These are phyloP conservation scores for Aspergillus aculeatinus DNA, from an alignment of 2,329 filamentous ascomycete genomes.

Conservation along the genomic window DNA sequence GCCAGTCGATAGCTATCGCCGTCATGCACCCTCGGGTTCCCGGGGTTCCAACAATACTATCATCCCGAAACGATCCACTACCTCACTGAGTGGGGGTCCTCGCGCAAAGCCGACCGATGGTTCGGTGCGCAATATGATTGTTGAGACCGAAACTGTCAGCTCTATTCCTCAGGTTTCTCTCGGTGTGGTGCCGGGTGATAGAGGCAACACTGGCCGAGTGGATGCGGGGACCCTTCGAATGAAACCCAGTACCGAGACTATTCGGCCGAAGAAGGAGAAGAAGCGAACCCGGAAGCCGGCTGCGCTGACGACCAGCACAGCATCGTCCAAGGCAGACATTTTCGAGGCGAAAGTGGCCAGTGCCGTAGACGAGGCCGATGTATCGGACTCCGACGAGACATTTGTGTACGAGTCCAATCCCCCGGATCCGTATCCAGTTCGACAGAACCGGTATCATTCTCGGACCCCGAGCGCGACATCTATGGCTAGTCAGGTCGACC, in stretches of 20 bases:
- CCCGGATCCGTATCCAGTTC: slow-evolving; percentile 54
- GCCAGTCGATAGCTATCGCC: slow-evolving; percentile 37
- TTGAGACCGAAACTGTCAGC: slow-evolving; percentile 93
- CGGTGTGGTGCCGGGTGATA: slow-evolving; percentile 59
- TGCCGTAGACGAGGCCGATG: slow-evolving; percentile 92
- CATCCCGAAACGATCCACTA: slow-evolving; percentile 65
- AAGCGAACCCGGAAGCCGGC: slow-evolving; percentile 79
- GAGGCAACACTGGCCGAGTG: slow-evolving; percentile 58
- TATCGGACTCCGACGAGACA: slow-evolving; percentile 95
- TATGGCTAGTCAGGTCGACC: slow-evolving; percentile 52
- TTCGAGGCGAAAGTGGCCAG: slow-evolving; percentile 97
- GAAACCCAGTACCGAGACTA: slow-evolving; percentile 92
- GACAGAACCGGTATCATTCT: slow-evolving; percentile 80
- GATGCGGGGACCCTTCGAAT: slow-evolving; percentile 73
- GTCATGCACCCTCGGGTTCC: slow-evolving; percentile 39
- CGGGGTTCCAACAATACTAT: slow-evolving; percentile 52
- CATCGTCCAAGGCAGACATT: slow-evolving; percentile 93
- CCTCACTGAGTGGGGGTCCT: slow-evolving; percentile 54
- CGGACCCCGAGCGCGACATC: slow-evolving; percentile 93
- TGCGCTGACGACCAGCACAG: slow-evolving; percentile 51
- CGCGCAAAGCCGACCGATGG: slow-evolving; percentile 71
- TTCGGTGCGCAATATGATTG: slow-evolving; percentile 88
- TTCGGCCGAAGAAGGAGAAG: slow-evolving; percentile 90
- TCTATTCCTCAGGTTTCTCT: slow-evolving; percentile 84
- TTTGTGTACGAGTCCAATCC: slow-evolving; percentile 99